Evolutionary conservation across 2,329 filamentous ascomycete species (phyloP).

Genomic region (Botrytis fabae): DNA sequence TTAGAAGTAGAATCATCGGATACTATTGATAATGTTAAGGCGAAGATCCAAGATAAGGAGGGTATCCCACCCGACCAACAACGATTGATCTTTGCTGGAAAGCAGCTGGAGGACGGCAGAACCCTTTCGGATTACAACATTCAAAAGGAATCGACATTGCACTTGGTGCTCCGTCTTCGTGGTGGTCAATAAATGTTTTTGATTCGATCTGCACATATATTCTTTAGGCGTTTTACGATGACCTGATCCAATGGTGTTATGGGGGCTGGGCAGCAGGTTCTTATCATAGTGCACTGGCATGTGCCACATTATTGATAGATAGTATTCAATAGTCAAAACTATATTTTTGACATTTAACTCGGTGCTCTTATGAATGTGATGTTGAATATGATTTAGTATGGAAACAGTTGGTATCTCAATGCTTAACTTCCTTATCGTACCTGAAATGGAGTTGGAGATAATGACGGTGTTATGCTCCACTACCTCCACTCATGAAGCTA

Average conservation of each 20-base stretch:
- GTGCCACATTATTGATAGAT: slow-evolving; percentile 18
- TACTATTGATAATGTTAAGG: slow-evolving; percentile 71
- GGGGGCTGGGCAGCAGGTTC: slow-evolving; percentile 14
- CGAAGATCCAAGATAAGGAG: slow-evolving; percentile 72
- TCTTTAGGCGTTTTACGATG: slow-evolving; percentile 15
- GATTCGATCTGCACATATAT: slow-evolving; percentile 18
- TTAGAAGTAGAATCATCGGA: slow-evolving; percentile 67
- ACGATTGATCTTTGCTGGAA: slow-evolving; percentile 69
- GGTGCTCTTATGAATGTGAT: slow-evolving; percentile 2
- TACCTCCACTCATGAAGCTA: slow-evolving; percentile 13
- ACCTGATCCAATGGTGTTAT: slow-evolving; percentile 16
- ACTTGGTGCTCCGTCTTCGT: slow-evolving; percentile 69
- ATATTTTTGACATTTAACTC: slow-evolving; percentile 21
- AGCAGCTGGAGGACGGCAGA: slow-evolving; percentile 73
- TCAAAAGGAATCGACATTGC: slow-evolving; percentile 73
- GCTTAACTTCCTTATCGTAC: slow-evolving; percentile 3
- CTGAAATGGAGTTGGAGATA: not conserved
- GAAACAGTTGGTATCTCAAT: not conserved
- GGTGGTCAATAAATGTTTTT: slow-evolving; percentile 50
- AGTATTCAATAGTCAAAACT: slow-evolving; percentile 23
- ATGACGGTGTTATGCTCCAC: slow-evolving; percentile 8
- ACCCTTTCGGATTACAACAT: slow-evolving; percentile 87
- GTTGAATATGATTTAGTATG: not conserved
- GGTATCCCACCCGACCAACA: slow-evolving; percentile 71
- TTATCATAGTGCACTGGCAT: slow-evolving; percentile 15